phyloP scores from a whole-genome alignment of 306 rosid genomes.

The Oemleria cerasiformis region DNA sequence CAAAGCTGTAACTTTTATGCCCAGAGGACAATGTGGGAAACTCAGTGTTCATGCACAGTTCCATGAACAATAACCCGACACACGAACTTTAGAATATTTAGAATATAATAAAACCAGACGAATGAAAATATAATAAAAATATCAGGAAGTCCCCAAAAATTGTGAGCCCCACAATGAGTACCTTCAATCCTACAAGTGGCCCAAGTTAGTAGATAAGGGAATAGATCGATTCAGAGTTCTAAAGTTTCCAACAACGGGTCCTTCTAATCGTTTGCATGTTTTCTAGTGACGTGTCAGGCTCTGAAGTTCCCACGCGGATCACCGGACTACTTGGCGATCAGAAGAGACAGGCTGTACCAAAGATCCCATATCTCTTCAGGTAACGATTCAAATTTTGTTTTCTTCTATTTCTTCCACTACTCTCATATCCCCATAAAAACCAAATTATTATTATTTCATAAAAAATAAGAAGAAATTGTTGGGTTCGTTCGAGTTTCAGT shows the following conservation, averaged over 20 bases:
- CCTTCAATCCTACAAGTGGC: background rate
- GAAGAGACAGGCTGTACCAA: constrained; percentile 1
- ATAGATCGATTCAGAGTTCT: background rate
- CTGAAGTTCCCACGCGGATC: background rate
- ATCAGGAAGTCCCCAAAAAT: background rate
- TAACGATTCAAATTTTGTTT: background rate
- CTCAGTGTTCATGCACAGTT: no score
- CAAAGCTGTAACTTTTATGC: no score
- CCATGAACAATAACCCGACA: no score
- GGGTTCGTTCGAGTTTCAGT: background rate
- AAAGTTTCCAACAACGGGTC: background rate
- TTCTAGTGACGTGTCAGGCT: constrained; percentile 1
- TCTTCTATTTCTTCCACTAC: background rate
- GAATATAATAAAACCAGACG: no score
- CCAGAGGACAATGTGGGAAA: no score
- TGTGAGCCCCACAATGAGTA: background rate
- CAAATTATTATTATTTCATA: background rate
- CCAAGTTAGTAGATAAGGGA: background rate
- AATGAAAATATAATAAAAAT: no score
- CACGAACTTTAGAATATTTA: no score
- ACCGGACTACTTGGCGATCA: background rate
- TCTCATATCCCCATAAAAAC: background rate
- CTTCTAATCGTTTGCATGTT: background rate
- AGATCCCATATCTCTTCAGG: background rate
- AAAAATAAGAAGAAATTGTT: background rate